Conservation (phyloP, 352 stramenopile genomes). For the Thalassiosira exigua region DNA sequence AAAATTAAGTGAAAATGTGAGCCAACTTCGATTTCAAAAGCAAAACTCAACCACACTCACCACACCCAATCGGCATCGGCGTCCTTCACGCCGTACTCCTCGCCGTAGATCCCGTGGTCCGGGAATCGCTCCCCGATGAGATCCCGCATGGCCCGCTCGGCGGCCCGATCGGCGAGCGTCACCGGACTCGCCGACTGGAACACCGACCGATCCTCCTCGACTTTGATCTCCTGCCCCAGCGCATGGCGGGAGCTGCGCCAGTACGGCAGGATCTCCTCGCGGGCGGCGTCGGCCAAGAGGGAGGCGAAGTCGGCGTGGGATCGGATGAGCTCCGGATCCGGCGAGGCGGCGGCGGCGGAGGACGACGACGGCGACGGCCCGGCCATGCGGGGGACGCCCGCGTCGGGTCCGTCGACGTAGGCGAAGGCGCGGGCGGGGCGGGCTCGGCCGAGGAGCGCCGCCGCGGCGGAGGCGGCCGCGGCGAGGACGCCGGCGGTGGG, state of each 20-base stretch:
- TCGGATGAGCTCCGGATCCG: no score
- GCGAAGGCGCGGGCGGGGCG: no score
- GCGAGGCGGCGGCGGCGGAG: no score
- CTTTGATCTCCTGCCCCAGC: constrained; percentile 54
- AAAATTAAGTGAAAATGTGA: not conserved
- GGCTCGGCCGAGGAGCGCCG: no score
- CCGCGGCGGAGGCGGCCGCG: no score
- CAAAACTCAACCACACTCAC: constrained; percentile 7
- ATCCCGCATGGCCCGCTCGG: constrained; percentile 61
- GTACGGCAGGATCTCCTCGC: constrained; percentile 58
- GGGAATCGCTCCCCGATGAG: constrained; percentile 49
- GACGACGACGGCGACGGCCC: no score
- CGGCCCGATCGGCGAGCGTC: constrained; percentile 61
- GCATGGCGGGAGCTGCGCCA: constrained; percentile 46
- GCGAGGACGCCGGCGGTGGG: no score
- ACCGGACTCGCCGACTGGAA: constrained; percentile 60
- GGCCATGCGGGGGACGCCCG: no score
- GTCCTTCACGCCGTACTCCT: constrained; percentile 56
- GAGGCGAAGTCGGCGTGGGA: constrained; percentile 49
- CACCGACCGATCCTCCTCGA: constrained; percentile 39
- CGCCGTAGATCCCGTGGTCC: constrained; percentile 59
- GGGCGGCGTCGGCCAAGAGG: constrained; percentile 58
- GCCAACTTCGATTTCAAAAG: constrained; percentile 5
- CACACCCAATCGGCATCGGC: constrained; percentile 58
- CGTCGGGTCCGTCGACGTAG: no score